Evolutionary conservation across 108 stramenopile species (phyloP).

Genomic region (Skeletonema menzelii): DNA sequence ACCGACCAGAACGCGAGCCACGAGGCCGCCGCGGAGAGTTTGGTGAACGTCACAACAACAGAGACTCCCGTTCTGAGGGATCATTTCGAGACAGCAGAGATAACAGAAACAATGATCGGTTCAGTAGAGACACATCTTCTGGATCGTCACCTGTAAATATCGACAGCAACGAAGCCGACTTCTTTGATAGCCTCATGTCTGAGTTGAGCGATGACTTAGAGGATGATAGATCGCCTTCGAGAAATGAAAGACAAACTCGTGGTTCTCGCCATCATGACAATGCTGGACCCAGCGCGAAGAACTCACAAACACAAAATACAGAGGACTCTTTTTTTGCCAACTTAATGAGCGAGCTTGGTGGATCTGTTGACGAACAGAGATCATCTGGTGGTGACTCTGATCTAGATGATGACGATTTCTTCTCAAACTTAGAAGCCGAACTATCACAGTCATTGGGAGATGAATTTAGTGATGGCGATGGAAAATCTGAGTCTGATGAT

Average conservation of each 20-base stretch:
- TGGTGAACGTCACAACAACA: conserved; percentile 8
- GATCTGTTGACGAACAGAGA: conserved; percentile 15
- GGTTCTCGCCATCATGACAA: conserved; percentile 41
- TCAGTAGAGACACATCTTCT: conserved; percentile 36
- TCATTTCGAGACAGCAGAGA: conserved; percentile 34
- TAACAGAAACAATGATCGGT: conserved; percentile 47
- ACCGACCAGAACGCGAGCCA: conserved; percentile 15
- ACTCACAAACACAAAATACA: not conserved
- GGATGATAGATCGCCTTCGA: conserved; percentile 13
- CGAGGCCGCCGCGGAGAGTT: conserved; percentile 10
- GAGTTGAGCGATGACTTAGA: conserved; percentile 47
- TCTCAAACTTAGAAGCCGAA: conserved; percentile 68
- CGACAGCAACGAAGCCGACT: conserved; percentile 40
- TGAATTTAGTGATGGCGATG: conserved; percentile 5
- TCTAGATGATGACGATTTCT: conserved; percentile 75
- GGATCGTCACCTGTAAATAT: conserved; percentile 4
- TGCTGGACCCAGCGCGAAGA: conserved; percentile 29
- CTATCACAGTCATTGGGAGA: conserved; percentile 55
- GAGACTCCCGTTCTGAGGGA: conserved; percentile 9
- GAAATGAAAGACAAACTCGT: conserved; percentile 9
- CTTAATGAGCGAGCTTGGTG: conserved; percentile 56
- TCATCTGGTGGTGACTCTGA: conserved; percentile 15
- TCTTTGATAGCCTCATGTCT: conserved; percentile 56
- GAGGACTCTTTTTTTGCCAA: conserved; percentile 60
- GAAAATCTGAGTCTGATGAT: not conserved